Conservation (phyloP, 2,329 filamentous ascomycete species). For the Aspergillus niger region DNA sequence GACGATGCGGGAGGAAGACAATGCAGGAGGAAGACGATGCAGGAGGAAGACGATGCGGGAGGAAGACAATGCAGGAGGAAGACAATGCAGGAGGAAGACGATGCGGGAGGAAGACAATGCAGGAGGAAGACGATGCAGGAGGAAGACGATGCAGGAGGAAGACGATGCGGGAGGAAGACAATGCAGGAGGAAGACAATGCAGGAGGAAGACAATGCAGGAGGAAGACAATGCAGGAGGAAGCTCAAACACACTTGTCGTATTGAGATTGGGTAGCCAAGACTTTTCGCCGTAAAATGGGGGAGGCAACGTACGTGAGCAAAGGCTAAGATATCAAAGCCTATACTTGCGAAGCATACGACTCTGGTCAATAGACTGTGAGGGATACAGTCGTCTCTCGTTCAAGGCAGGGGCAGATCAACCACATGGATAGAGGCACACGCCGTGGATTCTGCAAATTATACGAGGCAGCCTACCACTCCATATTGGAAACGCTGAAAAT, state of each 20-base stretch:
- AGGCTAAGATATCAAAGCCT: not conserved
- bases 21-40: constrained; percentile 1
- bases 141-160: not conserved
- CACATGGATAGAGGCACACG: not conserved
- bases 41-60: not conserved
- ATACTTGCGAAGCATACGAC: constrained; percentile 1
- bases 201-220: not conserved
- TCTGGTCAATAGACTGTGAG: not conserved
- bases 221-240: constrained; percentile 2
- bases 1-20: not conserved
- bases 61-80: not conserved
- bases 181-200: constrained; percentile 2
- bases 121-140: not conserved
- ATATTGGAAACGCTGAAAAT: constrained; percentile 1
- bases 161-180: not conserved
- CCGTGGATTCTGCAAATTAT: constrained; percentile 1
- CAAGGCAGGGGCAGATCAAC: constrained; percentile 5
- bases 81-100: not conserved
- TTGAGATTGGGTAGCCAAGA: constrained; percentile 1
- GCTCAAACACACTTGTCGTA: not conserved
- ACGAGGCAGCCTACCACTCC: not conserved
- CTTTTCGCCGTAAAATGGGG: not conserved
- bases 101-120: not conserved
- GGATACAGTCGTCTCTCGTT: constrained; percentile 2
- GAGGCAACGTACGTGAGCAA: not conserved